Conservation (phyloP, 805 yeast genomes). For the Priceomyces melissophilus region DNA sequence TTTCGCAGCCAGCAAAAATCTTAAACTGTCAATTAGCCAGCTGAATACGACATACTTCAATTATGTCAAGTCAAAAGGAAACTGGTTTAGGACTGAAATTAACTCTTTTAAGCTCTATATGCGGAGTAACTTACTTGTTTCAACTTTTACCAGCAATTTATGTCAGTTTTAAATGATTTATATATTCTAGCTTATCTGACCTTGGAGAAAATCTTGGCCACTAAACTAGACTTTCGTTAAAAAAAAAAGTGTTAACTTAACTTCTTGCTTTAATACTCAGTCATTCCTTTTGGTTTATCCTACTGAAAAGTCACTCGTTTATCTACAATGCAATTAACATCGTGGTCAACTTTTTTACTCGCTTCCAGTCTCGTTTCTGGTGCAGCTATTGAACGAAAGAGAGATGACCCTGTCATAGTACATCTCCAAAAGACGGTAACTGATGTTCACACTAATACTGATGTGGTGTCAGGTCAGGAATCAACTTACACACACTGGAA, state of each 20-base stretch:
- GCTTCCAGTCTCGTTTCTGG: constrained; percentile 4
- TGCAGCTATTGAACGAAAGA: constrained; percentile 14
- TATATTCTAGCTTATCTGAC: too few species aligned
- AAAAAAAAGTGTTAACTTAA: too few species aligned
- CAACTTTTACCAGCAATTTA: too few species aligned
- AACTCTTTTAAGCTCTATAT: too few species aligned
- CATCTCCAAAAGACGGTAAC: constrained; percentile 34
- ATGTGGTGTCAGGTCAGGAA: constrained; percentile 28
- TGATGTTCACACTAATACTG: constrained; percentile 29
- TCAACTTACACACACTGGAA: constrained; percentile 27
- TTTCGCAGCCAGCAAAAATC: constrained; percentile 7
- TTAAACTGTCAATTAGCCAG: too few species aligned
- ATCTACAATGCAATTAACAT: constrained; percentile 2
- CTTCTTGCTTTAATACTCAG: constrained; percentile 12
- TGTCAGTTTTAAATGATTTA: too few species aligned
- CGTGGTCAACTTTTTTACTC: background rate
- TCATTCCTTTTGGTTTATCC: constrained; percentile 21
- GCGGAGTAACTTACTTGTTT: too few species aligned
- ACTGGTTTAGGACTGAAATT: too few species aligned
- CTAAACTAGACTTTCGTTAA: too few species aligned
- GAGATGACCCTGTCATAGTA: constrained; percentile 26
- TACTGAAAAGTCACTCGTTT: background rate
- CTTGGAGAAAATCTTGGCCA: too few species aligned
- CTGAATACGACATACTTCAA: too few species aligned
- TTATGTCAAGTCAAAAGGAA: too few species aligned